Conservation (phyloP, 2,329 filamentous ascomycete species). For the Colletotrichum sp. region DNA sequence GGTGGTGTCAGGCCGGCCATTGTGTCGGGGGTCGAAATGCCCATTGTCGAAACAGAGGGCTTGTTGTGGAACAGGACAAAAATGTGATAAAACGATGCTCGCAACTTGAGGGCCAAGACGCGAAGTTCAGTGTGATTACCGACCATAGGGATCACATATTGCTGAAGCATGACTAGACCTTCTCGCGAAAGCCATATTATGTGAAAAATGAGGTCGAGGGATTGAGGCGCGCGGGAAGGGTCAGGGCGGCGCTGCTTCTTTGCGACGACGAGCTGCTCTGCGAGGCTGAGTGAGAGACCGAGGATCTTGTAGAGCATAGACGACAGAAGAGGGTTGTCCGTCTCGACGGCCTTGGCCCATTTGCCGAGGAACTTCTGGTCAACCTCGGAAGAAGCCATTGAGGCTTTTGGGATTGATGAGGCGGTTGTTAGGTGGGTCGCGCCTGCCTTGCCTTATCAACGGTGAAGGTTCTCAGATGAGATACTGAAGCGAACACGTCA, state of each 20-base stretch:
- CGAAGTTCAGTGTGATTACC: conserved; percentile 81
- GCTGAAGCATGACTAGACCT: conserved; percentile 85
- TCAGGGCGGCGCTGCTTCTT: conserved; percentile 85
- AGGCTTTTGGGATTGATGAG: conserved; percentile 13
- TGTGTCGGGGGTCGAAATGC: conserved; percentile 53
- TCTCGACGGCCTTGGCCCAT: conserved; percentile 80
- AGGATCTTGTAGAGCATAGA: conserved; percentile 89
- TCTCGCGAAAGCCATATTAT: conserved; percentile 96
- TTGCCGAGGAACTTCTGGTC: conserved; percentile 96
- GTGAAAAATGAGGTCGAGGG: conserved; percentile 81
- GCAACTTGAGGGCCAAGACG: conserved; percentile 88
- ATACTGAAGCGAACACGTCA: not conserved
- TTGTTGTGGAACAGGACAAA: conserved; percentile 96
- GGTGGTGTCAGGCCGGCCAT: conserved; percentile 40
- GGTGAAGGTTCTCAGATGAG: not conserved
- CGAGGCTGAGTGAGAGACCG: conserved; percentile 87
- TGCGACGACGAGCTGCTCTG: conserved; percentile 81
- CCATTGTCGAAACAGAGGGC: conserved; percentile 72
- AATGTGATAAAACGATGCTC: conserved; percentile 94
- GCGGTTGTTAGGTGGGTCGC: not conserved
- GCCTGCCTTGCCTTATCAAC: not conserved
- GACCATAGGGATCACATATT: conserved; percentile 86
- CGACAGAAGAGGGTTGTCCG: conserved; percentile 79
- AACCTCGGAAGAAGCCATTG: conserved; percentile 95
- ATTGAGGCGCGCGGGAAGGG: conserved; percentile 76